Evolutionary conservation across 768 basidiomycete genomes (phyloP), one percentile per base, ranked within the genome.

Genomic region (Pulveroboletus ravenelii): DNA sequence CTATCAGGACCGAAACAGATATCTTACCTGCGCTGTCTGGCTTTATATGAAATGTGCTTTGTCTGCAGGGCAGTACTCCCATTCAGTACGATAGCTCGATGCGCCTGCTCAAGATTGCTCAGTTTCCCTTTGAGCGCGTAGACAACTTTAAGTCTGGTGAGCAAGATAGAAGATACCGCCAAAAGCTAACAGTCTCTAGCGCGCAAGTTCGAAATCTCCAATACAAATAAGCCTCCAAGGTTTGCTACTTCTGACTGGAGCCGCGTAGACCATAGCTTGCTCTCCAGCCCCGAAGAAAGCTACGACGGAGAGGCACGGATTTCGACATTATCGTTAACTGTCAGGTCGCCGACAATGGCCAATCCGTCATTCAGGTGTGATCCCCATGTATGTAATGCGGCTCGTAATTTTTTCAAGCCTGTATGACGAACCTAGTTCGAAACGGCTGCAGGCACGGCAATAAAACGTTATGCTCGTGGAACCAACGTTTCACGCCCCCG

Each of bases 321-420:
- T 78, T 97, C 43, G 94, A 97, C 65, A 94, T 96, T 71, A 95
- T 95, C 72, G 83, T 93, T 72, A 94, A 94, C 74, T 84, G 84
- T 59, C 91, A 94, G 78, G 79, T 78, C 52, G 88, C 82, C 27
- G 93, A 95, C 59, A 83, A 88, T 53, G 94, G 93, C 14, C 81
- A 85, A 56, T 77, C 90, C 31, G 86, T 96, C 64, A 81, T 96
- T 59, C 91, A 87, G 76, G 79, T 77, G 60, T 45, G 62, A 35
- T 25, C 25, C n/a, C 7, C 34, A 37, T 23, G 32, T 34, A 37
- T 23, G 32, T 39, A n/a, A 32, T n/a, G 3, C 47, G 46, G 13
- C 32, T 18, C 48, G 44, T 55, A 44, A 46, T 51, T 49, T 47
- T 37, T 47, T 46, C 34, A 48, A 40, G 17, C 12, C 27, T 15